phyloP scores from a whole-genome alignment of 306 rosid species.

The Quercus robur region DNA sequence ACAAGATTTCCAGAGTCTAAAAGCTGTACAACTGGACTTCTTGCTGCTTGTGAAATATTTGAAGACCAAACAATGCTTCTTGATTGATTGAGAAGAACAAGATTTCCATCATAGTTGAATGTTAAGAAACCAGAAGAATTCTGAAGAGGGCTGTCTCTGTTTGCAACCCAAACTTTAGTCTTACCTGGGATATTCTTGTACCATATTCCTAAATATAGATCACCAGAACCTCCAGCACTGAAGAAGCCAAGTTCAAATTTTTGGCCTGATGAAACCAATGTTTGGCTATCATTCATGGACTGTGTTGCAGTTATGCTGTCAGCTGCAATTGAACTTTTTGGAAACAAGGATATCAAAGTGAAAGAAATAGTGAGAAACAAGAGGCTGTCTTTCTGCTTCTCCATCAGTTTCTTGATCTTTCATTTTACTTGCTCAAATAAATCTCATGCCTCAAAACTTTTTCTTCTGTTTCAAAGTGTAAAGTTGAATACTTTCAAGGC shows the following conservation, averaged over 20 bases:
- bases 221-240: slow-evolving; percentile 18
- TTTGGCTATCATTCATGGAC: slow-evolving; percentile 29
- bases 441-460: background rate
- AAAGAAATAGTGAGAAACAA: slow-evolving; percentile 21
- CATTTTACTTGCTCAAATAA: slow-evolving; percentile 16
- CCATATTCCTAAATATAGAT: slow-evolving; percentile 48
- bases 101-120: slow-evolving; percentile 34
- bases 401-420: slow-evolving; percentile 29
- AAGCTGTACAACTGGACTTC: slow-evolving; percentile 25
- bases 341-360: slow-evolving; percentile 17
- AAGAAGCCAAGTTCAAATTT: slow-evolving; percentile 51
- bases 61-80: slow-evolving; percentile 31
- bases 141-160: slow-evolving; percentile 34
- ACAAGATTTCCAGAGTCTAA: slow-evolving; percentile 48
- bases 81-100: slow-evolving; percentile 27
- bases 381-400: slow-evolving; percentile 17
- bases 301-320: slow-evolving; percentile 30
- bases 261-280: slow-evolving; percentile 36
- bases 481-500: background rate
- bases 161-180: slow-evolving; percentile 49
- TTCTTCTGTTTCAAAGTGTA: background rate
- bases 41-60: slow-evolving; percentile 19
- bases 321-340: slow-evolving; percentile 9
- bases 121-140: slow-evolving; percentile 19
- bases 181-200: slow-evolving; percentile 27